These are phyloP conservation scores for Calamus simplicifolius DNA, from an alignment of 176 grass and related monocot genomes.

Conservation along the genomic window DNA sequence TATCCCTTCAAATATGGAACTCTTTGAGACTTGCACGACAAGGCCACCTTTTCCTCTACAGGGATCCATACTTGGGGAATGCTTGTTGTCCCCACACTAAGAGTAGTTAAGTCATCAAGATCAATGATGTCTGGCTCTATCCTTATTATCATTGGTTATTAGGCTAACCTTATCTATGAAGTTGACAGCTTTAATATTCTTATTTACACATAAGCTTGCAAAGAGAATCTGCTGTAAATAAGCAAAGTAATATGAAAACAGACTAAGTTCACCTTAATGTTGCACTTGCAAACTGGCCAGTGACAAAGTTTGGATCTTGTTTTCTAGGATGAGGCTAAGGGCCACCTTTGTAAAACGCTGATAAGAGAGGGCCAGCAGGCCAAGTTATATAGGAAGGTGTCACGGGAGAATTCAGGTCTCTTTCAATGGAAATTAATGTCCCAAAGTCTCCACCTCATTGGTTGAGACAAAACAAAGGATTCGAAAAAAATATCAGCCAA, in stretches of 20 bases:
- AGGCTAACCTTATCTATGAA: too few species aligned
- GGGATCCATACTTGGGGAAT: background rate
- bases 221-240: too few species aligned
- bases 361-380: background rate
- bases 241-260: too few species aligned
- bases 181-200: too few species aligned
- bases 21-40: slow-evolving; percentile 12
- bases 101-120: background rate
- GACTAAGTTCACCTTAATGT: background rate
- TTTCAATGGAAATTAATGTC: background rate
- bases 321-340: background rate
- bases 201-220: too few species aligned
- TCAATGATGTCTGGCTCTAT: background rate
- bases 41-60: background rate
- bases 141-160: background rate
- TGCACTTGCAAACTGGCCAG: background rate
- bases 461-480: too few species aligned
- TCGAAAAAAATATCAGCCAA: too few species aligned
- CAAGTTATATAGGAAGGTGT: background rate
- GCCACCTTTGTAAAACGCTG: background rate
- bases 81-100: background rate
- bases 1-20: background rate
- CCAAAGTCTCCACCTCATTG: too few species aligned
- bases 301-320: background rate
- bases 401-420: background rate